Evolutionary conservation across 768 basidiomycete species (phyloP).

Genomic region (Chalciporus piperatus): DNA sequence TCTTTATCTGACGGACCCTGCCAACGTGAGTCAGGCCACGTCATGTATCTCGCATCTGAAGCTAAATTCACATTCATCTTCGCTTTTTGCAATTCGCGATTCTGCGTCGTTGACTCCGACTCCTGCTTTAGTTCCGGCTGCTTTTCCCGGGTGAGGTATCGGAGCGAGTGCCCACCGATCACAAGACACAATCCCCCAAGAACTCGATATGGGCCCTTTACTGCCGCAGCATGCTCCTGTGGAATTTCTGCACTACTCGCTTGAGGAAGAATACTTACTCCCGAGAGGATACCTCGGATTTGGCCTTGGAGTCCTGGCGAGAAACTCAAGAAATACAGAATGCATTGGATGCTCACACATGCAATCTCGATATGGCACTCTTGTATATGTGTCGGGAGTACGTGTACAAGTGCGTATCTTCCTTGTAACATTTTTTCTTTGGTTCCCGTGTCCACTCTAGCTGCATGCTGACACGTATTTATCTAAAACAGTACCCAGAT

Average conservation of each 20-base stretch:
- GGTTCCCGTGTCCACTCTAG: conserved; percentile 6
- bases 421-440: conserved; percentile 4
- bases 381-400: conserved; percentile 69
- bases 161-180: conserved; percentile 45
- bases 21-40: conserved; percentile 49
- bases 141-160: conserved; percentile 74
- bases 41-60: conserved; percentile 4
- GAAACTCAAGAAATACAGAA: conserved; percentile 69
- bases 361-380: conserved; percentile 66
- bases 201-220: conserved; percentile 82
- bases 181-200: conserved; percentile 55
- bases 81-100: not conserved
- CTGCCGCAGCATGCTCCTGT: conserved; percentile 78
- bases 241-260: conserved; percentile 63
- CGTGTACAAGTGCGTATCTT: conserved; percentile 62
- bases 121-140: conserved; percentile 34
- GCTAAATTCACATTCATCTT: conserved; percentile 10
- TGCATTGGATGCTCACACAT: conserved; percentile 62
- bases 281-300: conserved; percentile 54
- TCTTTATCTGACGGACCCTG: conserved; percentile 60
- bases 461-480: conserved; percentile 15
- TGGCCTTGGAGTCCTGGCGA: conserved; percentile 59
- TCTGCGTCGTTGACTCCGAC: conserved; percentile 9
- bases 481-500: conserved; percentile 52
- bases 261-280: conserved; percentile 41